Evolutionary conservation across 2,329 filamentous ascomycete genomes (phyloP).

Genomic region (Claviceps africana): DNA sequence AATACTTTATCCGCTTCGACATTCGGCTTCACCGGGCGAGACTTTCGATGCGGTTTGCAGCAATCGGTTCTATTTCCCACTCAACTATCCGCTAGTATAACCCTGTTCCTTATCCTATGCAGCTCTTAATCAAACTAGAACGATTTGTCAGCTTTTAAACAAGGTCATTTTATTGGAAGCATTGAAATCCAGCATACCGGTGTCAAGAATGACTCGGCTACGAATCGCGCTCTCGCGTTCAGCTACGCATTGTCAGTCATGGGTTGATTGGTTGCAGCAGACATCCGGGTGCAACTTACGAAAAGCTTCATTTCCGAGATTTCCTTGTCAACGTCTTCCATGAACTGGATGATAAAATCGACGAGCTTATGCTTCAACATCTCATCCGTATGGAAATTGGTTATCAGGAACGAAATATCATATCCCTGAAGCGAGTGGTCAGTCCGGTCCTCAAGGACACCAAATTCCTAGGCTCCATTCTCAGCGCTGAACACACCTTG

Average conservation of each 20-base stretch:
- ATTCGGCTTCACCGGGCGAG: background rate
- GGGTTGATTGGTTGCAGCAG: background rate
- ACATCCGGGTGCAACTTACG: conserved; percentile 40
- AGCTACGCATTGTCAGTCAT: conserved; percentile 40
- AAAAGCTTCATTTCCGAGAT: conserved; percentile 99
- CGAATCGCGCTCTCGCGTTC: conserved; percentile 92
- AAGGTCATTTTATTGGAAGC: background rate
- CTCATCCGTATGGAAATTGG: conserved; percentile 95
- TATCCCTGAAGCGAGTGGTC: conserved; percentile 52
- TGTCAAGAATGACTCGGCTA: conserved; percentile 95
- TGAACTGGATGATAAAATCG: conserved; percentile 98
- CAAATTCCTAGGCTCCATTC: background rate
- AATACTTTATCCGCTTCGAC: background rate
- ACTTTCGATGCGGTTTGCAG: background rate
- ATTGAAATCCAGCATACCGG: conserved; percentile 41
- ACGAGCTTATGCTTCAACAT: conserved; percentile 99
- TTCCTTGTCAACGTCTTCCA: conserved; percentile 99
- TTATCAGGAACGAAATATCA: conserved; percentile 96
- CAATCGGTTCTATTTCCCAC: background rate
- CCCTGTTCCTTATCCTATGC: background rate
- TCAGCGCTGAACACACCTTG: conserved; percentile 46
- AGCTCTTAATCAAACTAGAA: conserved; percentile 19
- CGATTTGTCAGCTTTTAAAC: conserved; percentile 3
- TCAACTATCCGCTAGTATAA: background rate
- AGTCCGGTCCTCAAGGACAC: background rate